Percentiles rank a stretch among this genome's conserved stretches.
These are phyloP conservation scores for Ramaria rubella DNA, from an alignment of 768 basidiomycete genomes.

Conservation along the genomic window DNA sequence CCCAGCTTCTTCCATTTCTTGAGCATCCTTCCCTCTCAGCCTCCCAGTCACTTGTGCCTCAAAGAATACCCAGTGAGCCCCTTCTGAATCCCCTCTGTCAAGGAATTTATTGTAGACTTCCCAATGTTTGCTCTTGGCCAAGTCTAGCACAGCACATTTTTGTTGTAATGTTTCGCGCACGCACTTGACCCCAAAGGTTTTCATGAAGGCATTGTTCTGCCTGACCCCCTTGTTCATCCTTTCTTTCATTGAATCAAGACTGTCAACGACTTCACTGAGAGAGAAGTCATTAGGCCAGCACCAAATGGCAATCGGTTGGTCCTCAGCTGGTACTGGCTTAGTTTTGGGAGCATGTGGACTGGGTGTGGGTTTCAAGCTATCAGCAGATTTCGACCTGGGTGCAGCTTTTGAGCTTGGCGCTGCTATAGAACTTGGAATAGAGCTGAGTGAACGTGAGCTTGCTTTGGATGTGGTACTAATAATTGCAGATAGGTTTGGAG, in stretches of 20 bases:
- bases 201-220: not conserved
- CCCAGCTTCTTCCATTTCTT: not conserved
- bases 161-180: not conserved
- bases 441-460: too few relatives aligned
- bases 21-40: not conserved
- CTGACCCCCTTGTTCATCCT: not conserved
- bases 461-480: too few relatives aligned
- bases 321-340: not conserved
- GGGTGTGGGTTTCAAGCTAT: too few relatives aligned
- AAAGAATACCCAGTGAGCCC: not conserved
- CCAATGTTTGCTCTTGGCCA: not conserved
- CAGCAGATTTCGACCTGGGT: too few relatives aligned
- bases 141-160: not conserved
- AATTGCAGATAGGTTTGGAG: not conserved
- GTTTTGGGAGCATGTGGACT: not conserved
- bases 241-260: not conserved
- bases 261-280: not conserved
- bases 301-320: not conserved
- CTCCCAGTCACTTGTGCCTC: not conserved
- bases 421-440: too few relatives aligned
- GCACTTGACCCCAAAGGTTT: not conserved
- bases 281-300: not conserved
- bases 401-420: too few relatives aligned
- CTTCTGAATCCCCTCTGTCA: not conserved
- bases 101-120: not conserved